These are phyloP conservation scores for Citrullus colocynthis DNA, from an alignment of 306 rosid genomes.

Conservation along the genomic window DNA sequence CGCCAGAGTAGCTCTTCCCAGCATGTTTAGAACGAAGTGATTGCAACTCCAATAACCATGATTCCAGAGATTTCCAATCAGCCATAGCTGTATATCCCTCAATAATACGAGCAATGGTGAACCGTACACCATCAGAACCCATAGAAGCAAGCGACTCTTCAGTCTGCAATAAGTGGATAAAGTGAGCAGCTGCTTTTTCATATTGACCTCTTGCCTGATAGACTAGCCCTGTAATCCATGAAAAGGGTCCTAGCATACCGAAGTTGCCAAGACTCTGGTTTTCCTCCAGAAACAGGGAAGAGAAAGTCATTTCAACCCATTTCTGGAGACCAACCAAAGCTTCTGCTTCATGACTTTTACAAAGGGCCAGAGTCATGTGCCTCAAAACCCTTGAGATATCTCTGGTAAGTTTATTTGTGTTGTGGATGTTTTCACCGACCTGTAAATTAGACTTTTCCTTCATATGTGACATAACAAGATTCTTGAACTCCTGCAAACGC, in stretches of 20 bases:
- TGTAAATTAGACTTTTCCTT: slow-evolving; percentile 77
- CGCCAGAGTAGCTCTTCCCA: slow-evolving; percentile 82
- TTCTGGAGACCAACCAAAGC: slow-evolving; percentile 70
- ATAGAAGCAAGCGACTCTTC: slow-evolving; percentile 69
- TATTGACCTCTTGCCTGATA: slow-evolving; percentile 80
- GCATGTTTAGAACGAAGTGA: slow-evolving; percentile 86
- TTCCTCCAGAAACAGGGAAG: slow-evolving; percentile 62
- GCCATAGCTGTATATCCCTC: slow-evolving; percentile 80
- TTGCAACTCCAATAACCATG: slow-evolving; percentile 83
- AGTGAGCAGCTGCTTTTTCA: slow-evolving; percentile 87
- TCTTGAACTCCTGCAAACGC: slow-evolving; percentile 74
- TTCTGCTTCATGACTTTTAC: slow-evolving; percentile 69
- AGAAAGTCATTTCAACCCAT: slow-evolving; percentile 63
- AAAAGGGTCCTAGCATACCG: slow-evolving; percentile 37
- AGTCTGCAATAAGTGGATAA: slow-evolving; percentile 59
- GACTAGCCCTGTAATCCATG: slow-evolving; percentile 82
- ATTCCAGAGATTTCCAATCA: slow-evolving; percentile 90
- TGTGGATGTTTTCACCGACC: slow-evolving; percentile 40
- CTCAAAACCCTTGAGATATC: slow-evolving; percentile 65
- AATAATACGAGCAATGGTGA: slow-evolving; percentile 74
- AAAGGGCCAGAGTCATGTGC: slow-evolving; percentile 64
- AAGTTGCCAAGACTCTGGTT: slow-evolving; percentile 30
- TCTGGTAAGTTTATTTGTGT: slow-evolving; percentile 42
- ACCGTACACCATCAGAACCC: slow-evolving; percentile 91
- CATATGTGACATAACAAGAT: slow-evolving; percentile 38